phyloP scores from a whole-genome alignment of 2,329 filamentous ascomycete species.

The Cladophialophora bantiana region DNA sequence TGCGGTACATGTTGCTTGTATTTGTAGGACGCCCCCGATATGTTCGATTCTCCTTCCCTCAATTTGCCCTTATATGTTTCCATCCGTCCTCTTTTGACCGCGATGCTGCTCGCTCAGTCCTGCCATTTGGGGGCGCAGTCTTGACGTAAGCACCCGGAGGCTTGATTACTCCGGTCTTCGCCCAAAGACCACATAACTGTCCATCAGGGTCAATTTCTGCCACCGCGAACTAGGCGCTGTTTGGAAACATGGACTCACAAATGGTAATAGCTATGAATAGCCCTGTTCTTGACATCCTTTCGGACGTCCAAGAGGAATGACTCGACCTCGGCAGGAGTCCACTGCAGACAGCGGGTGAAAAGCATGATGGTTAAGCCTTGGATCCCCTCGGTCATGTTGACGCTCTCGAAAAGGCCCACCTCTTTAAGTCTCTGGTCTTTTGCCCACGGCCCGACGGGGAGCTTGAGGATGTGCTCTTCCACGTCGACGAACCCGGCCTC shows the following conservation, averaged over 20 bases:
- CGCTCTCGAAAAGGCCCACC: constrained; percentile 41
- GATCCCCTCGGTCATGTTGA: constrained; percentile 43
- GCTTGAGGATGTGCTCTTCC: constrained; percentile 42
- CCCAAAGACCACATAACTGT: constrained; percentile 18
- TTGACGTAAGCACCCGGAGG: background rate
- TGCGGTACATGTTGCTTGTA: too few relatives aligned
- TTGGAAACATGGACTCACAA: constrained; percentile 25
- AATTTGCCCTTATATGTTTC: background rate
- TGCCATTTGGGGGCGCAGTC: too few relatives aligned
- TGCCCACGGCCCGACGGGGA: constrained; percentile 45
- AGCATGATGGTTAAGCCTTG: constrained; percentile 45
- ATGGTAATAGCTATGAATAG: constrained; percentile 30
- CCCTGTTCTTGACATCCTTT: constrained; percentile 25
- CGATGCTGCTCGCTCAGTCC: too few relatives aligned
- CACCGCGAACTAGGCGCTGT: background rate
- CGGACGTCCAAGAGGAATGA: constrained; percentile 29
- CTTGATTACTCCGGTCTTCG: constrained; percentile 5
- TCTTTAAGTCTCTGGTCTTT: constrained; percentile 41
- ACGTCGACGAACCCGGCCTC: constrained; percentile 45
- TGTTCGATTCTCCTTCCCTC: too few relatives aligned
- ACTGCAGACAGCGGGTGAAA: constrained; percentile 43
- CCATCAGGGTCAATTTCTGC: background rate
- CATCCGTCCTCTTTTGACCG: background rate
- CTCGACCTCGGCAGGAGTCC: constrained; percentile 34
- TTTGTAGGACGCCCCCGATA: too few relatives aligned